Conservation (phyloP, 192 early-diverging fungal genomes). For the Polychytrium aggregatum region DNA sequence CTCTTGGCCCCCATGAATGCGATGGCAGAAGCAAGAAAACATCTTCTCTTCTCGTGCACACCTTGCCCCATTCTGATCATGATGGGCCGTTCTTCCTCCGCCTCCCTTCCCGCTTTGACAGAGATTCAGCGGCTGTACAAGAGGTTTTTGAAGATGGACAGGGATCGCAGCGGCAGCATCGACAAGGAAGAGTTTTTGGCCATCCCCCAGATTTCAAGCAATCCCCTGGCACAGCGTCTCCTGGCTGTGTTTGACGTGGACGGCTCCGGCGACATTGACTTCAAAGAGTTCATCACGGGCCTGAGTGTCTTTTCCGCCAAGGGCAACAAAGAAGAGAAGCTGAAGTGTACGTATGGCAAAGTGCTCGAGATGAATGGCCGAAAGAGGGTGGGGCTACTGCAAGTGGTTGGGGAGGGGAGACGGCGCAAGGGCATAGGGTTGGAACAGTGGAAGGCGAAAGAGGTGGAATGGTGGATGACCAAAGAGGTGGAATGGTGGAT, state of each 20-base stretch:
- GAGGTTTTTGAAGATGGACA: slow-evolving; percentile 96
- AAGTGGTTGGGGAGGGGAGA: too few relatives aligned
- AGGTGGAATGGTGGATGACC: too few relatives aligned
- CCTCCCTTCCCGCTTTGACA: too few relatives aligned
- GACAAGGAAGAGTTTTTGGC: slow-evolving; percentile 96
- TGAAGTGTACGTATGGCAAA: slow-evolving; percentile 67
- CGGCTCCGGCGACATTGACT: slow-evolving; percentile 97
- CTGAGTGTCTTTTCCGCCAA: slow-evolving; percentile 89
- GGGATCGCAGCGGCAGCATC: slow-evolving; percentile 89
- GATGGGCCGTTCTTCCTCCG: not conserved
- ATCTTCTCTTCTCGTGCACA: not conserved
- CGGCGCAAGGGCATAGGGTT: too few relatives aligned
- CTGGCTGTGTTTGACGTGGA: slow-evolving; percentile 97
- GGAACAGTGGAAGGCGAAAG: too few relatives aligned
- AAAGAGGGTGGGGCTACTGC: too few relatives aligned
- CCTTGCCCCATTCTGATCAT: not conserved
- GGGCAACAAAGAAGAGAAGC: slow-evolving; percentile 90
- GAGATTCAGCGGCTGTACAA: slow-evolving; percentile 99
- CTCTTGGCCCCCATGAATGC: not conserved
- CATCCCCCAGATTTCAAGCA: slow-evolving; percentile 93
- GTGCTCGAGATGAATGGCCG: too few relatives aligned
- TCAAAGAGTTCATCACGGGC: slow-evolving; percentile 95
- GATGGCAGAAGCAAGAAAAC: not conserved
- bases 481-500: too few relatives aligned
- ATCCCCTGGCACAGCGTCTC: slow-evolving; percentile 89